These are phyloP conservation scores for Myriosclerotinia curreyana DNA, from an alignment of 2,329 filamentous ascomycete species.

Conservation along the genomic window DNA sequence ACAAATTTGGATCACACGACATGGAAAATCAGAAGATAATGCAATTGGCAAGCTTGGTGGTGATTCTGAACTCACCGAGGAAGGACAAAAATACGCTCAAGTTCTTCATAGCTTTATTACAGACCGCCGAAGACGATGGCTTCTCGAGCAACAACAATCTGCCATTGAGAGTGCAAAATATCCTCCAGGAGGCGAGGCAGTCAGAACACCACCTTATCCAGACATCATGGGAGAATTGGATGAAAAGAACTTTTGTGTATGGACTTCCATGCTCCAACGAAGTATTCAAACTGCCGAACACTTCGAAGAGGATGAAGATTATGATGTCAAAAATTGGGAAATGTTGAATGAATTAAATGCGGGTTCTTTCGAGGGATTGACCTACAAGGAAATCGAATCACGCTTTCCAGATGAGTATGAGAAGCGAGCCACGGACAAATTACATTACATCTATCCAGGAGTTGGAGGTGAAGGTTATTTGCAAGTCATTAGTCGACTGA, in stretches of 20 bases:
- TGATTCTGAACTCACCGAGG: slow-evolving; percentile 77
- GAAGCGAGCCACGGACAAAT: slow-evolving; percentile 78
- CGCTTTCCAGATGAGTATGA: slow-evolving; percentile 77
- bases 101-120: slow-evolving; percentile 83
- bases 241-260: slow-evolving; percentile 92
- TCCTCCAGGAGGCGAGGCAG: slow-evolving; percentile 78
- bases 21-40: slow-evolving; percentile 90
- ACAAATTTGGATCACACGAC: slow-evolving; percentile 97
- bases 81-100: slow-evolving; percentile 74
- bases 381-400: slow-evolving; percentile 84
- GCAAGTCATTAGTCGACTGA: slow-evolving; percentile 91
- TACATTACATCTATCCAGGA: slow-evolving; percentile 94
- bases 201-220: slow-evolving; percentile 92
- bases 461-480: slow-evolving; percentile 95
- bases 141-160: slow-evolving; percentile 76
- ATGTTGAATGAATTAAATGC: slow-evolving; percentile 97
- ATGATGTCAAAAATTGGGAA: slow-evolving; percentile 95
- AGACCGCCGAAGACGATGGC: slow-evolving; percentile 75
- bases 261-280: slow-evolving; percentile 95
- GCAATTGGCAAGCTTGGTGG: slow-evolving; percentile 84
- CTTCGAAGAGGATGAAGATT: slow-evolving; percentile 89
- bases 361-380: slow-evolving; percentile 90
- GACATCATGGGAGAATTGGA: slow-evolving; percentile 68
- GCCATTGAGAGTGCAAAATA: slow-evolving; percentile 65
- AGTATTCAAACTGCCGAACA: slow-evolving; percentile 83